Evolutionary conservation across 2,329 filamentous ascomycete genomes (phyloP).

Genomic region (Fusarium sp.): DNA sequence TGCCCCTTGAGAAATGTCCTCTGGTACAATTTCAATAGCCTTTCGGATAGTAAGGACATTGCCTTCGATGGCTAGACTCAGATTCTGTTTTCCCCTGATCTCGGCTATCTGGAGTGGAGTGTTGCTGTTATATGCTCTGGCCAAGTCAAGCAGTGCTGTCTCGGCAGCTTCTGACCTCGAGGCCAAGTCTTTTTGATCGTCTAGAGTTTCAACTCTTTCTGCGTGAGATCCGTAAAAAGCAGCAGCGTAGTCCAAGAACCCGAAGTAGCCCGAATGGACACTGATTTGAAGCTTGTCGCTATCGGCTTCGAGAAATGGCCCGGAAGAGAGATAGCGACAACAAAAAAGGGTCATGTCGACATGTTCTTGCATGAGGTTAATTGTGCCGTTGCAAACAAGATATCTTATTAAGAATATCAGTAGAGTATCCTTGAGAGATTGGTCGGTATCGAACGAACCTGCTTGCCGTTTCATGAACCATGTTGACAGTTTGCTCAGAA

Average conservation of each 20-base stretch:
- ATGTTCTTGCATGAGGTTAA: accelerated
- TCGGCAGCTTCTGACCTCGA: accelerated
- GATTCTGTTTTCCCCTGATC: too few species aligned
- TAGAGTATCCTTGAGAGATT: accelerated
- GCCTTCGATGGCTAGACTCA: too few species aligned
- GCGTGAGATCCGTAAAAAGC: neutral
- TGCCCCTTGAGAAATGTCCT: accelerated
- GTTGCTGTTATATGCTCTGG: too few species aligned
- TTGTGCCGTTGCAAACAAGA: accelerated
- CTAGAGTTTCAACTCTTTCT: accelerated
- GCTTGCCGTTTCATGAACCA: neutral
- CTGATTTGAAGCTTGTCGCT: accelerated
- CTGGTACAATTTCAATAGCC: too few species aligned
- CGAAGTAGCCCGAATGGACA: neutral
- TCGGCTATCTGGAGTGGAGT: too few species aligned
- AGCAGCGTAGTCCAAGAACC: neutral
- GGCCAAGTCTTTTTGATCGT: too few species aligned
- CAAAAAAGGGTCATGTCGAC: neutral
- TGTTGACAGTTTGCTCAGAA: accelerated
- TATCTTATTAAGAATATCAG: accelerated
- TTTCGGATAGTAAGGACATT: too few species aligned
- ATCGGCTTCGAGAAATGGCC: accelerated
- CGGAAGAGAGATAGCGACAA: neutral
- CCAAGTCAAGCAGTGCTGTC: too few species aligned
- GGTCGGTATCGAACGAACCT: neutral